Evolutionary conservation across 75 land plant genomes (phyloP).

Genomic region (Isoetes taiwanensis): DNA sequence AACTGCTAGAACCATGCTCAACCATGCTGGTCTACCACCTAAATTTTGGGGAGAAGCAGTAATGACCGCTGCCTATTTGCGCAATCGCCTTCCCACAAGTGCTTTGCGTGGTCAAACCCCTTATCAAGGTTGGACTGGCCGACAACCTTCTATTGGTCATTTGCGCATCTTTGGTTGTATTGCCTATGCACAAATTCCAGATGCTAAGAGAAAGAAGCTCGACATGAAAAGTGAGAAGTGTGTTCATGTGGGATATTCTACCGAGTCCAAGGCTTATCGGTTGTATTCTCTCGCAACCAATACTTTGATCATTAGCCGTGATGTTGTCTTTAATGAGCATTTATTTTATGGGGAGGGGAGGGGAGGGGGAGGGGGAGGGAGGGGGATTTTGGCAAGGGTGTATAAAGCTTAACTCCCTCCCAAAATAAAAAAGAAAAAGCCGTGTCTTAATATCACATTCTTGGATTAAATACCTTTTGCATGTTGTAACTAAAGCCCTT

Average conservation of each 20-base stretch:
- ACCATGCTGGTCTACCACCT: background rate
- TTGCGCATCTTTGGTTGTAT: conserved; percentile 1
- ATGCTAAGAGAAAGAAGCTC: conserved; percentile 1
- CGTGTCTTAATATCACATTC: no score
- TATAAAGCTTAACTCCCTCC: no score
- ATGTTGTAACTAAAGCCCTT: no score
- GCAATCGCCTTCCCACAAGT: background rate
- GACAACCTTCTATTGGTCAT: background rate
- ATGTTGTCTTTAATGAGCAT: background rate
- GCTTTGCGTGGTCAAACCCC: background rate
- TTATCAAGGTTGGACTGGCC: background rate
- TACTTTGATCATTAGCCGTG: background rate
- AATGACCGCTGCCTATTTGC: background rate
- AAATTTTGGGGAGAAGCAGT: conserved; percentile 3
- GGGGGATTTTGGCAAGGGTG: no score
- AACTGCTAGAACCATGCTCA: background rate
- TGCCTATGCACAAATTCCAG: conserved; percentile 1
- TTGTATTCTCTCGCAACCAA: background rate
- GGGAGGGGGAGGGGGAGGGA: no score
- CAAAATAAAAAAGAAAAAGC: no score
- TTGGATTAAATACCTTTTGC: no score
- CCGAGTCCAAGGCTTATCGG: background rate
- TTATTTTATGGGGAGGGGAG: no score
- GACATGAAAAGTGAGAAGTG: background rate
- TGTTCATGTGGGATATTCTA: background rate